Base-by-base conservation (phyloP, 805 yeast genomes). In the Wickerhamiella hasegawae region DNA sequence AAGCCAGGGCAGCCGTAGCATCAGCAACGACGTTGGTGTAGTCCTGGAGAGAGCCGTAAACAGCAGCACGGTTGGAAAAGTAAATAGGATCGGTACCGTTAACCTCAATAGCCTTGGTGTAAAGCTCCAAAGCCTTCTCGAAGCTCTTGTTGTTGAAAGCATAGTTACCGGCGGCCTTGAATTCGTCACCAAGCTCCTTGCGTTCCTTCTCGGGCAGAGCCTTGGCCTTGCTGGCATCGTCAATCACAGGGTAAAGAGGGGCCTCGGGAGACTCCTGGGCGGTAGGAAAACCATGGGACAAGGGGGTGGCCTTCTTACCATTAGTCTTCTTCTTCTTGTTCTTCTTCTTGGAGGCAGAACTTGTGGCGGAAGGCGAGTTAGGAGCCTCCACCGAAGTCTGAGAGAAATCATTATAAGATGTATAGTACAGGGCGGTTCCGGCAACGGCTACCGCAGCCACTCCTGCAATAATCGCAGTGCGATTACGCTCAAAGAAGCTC, bases 41-140 rank as follows among this genome's bases (percentile, higher is more conserved):
- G 42, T 84, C 71, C 44, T 74, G 71, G 45, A 81, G 63, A 6
- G 92, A 82, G 34, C 85, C 79, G 60, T 80, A 80, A 60, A 95
- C 87, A 14, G 98, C 98, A 20, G 97, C 84, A 60, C 96, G 75
- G 66, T 90, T 90, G 42, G 96, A 83, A 62, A 76, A 87, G 62
- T 70, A 90, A 24, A 85, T 79, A 4, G 96, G 84, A 58, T 90
- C 96, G 28, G 42, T 43, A 46, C 66, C 59, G 53, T 77, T 76
- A 52, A 82, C 65, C 36, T 65, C 54, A 46, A 90, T 64, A 9
- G 98, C 97, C 38, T 69, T 71, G 29, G 81, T 57, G 63, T 90
- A 90, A 57, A 67, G 76, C 31, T 69, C 71, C 49, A 84, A 71
- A 30, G 97, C 97, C n/a, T 67, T 66, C 36, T 71, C 67, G 52